These are phyloP conservation scores for Bonnemaisonia californica DNA, from an alignment of 31 red algal species.

Conservation along the genomic window DNA sequence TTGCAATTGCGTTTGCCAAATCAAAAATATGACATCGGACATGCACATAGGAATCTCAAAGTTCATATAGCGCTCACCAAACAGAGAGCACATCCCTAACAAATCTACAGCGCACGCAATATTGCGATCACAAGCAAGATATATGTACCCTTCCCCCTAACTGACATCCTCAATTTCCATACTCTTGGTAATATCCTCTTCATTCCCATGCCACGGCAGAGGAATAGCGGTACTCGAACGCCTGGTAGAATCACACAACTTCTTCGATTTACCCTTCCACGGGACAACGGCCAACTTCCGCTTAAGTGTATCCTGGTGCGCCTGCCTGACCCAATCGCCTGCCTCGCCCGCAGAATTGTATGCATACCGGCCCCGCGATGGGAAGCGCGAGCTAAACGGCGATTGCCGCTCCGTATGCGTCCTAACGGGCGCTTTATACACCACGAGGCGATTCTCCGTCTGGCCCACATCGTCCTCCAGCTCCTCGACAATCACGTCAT, in stretches of 20 bases:
- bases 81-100: too few species aligned
- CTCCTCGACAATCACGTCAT: slow-evolving; percentile 40
- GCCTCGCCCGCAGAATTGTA: slow-evolving; percentile 14
- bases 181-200: neutral
- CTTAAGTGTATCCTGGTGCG: slow-evolving; percentile 5
- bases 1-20: too few species aligned
- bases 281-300: slow-evolving; percentile 57
- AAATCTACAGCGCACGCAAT: too few species aligned
- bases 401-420: neutral
- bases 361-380: slow-evolving; percentile 10
- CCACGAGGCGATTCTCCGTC: slow-evolving; percentile 22
- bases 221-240: slow-evolving; percentile 36
- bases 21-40: too few species aligned
- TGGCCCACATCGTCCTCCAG: slow-evolving; percentile 1
- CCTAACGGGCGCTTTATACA: neutral
- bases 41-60: too few species aligned
- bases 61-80: too few species aligned
- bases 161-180: slow-evolving; percentile 59
- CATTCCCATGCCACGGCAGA: slow-evolving; percentile 52
- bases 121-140: too few species aligned
- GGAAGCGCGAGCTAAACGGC: neutral
- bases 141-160: too few species aligned
- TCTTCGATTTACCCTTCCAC: slow-evolving; percentile 35
- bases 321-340: slow-evolving; percentile 31
- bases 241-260: slow-evolving; percentile 21